Evolutionary conservation across 192 early-diverging fungal species (phyloP).

Genomic region (Chytriomyces hyalinus): DNA sequence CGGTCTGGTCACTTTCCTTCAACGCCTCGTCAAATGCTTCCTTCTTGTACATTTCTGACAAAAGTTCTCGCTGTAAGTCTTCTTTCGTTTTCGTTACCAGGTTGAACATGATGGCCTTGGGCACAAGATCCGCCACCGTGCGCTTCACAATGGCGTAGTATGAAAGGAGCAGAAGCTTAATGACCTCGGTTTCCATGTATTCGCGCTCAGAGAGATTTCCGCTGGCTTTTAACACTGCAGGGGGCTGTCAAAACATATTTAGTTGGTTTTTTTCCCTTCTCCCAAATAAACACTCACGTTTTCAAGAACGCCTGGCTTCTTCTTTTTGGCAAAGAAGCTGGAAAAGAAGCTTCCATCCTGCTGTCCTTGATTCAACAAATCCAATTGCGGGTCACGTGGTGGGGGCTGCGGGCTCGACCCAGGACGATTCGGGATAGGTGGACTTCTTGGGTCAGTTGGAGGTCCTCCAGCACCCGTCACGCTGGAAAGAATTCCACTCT

Average conservation of each 20-base stretch:
- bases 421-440: slow-evolving; percentile 27
- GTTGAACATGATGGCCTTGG: slow-evolving; percentile 99
- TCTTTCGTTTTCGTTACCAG: slow-evolving; percentile 89
- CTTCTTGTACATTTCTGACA: slow-evolving; percentile 95
- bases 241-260: slow-evolving; percentile 62
- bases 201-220: slow-evolving; percentile 97
- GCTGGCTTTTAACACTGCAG: slow-evolving; percentile 88
- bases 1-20: slow-evolving; percentile 94
- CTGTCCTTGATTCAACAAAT: slow-evolving; percentile 63
- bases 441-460: slow-evolving; percentile 37
- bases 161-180: slow-evolving; percentile 95
- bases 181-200: slow-evolving; percentile 97
- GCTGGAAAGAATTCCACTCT: slow-evolving; percentile 33
- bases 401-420: slow-evolving; percentile 21
- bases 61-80: slow-evolving; percentile 91
- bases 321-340: slow-evolving; percentile 89
- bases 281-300: slow-evolving; percentile 47
- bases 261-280: too few relatives aligned
- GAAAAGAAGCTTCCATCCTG: slow-evolving; percentile 86
- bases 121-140: slow-evolving; percentile 94
- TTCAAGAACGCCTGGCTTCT: slow-evolving; percentile 70
- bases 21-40: slow-evolving; percentile 92
- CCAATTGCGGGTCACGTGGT: slow-evolving; percentile 56
- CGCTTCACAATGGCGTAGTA: slow-evolving; percentile 99
- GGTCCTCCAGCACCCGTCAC: slow-evolving; percentile 5